Base-by-base conservation (phyloP, 352 stramenopile genomes). In the Pythium scleroteichum region DNA sequence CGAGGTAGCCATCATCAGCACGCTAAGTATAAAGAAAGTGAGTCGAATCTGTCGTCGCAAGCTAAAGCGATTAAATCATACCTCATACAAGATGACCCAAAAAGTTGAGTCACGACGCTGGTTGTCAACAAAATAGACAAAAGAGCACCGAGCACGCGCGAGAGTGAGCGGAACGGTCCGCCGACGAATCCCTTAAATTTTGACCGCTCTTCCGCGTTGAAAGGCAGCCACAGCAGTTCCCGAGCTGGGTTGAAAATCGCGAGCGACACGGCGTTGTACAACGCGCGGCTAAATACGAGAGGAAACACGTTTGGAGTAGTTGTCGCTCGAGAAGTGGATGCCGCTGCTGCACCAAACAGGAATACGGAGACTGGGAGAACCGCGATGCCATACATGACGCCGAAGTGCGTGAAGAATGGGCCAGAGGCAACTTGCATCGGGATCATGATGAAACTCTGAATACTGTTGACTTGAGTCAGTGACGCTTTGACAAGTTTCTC, bases 391-490 rank as follows among this genome's bases (percentile, higher is more conserved):
- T 92, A 91, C 83, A 95, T 92, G 47, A 93, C 85, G 26, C 85
- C 85, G 68, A 94, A 94, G 26, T 79, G 84, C 20, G 81, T 90
- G 69, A 94, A 95, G 41, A 94, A 88, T 4, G 82, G 74, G 4
- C 86, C 86, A 0, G 86, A 92, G 2, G 81, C 67, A 14, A 94
- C 53, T 46, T 95, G 86, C 71, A 95, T 79, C 14, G 86, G 86
- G 52, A 95, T 92, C 86, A 95, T 95, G 22, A 95, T 66, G 24
- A 92, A 80, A 53, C 86, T 95, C 59, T 95, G 86, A 16, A 91
- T 59, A n/a, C 82, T 82, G 59, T 92, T 95, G 53, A 95, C 88
- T 49, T 68, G 68, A 0, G 83, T 86, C 44, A 95, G 66, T 22
- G 84, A 91, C 1, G 74, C 68, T 48, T 95, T 93, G 42, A 94